phyloP scores from a whole-genome alignment of 805 yeast genomes.

The Metschnikowia aberdeeniae region DNA sequence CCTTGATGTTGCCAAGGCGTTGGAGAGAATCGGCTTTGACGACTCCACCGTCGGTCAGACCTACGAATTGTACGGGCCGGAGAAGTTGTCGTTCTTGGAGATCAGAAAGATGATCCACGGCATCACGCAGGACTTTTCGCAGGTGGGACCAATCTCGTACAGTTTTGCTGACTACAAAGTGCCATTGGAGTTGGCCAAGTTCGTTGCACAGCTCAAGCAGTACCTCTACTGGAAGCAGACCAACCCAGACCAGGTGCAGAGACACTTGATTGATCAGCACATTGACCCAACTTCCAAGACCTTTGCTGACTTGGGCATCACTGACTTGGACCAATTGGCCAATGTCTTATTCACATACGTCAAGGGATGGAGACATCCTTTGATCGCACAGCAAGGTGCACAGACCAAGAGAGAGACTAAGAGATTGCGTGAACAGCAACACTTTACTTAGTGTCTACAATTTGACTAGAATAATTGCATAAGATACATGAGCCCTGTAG shows the following conservation, averaged over 20 bases:
- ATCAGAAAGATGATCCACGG: slow-evolving; percentile 68
- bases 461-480: slow-evolving; percentile 2
- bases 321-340: slow-evolving; percentile 40
- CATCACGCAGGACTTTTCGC: slow-evolving; percentile 48
- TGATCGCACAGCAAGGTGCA: slow-evolving; percentile 44
- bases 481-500: slow-evolving; percentile 1
- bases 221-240: slow-evolving; percentile 44
- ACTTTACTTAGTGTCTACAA: slow-evolving; percentile 29
- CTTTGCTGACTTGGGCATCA: slow-evolving; percentile 68
- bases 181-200: slow-evolving; percentile 45
- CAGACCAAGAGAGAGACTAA: slow-evolving; percentile 37
- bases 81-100: slow-evolving; percentile 55
- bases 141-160: slow-evolving; percentile 43
- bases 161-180: slow-evolving; percentile 39
- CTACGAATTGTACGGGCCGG: slow-evolving; percentile 73
- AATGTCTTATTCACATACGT: slow-evolving; percentile 43
- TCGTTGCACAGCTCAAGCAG: slow-evolving; percentile 42
- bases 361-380: slow-evolving; percentile 49
- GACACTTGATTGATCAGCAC: slow-evolving; percentile 64
- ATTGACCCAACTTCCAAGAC: slow-evolving; percentile 58
- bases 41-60: slow-evolving; percentile 76
- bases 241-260: slow-evolving; percentile 70
- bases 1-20: slow-evolving; percentile 70
- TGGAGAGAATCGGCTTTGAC: slow-evolving; percentile 75
- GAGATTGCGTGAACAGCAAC: slow-evolving; percentile 43